Evolutionary conservation across 306 rosid genomes (phyloP).

Genomic region (Ceratonia siliqua): DNA sequence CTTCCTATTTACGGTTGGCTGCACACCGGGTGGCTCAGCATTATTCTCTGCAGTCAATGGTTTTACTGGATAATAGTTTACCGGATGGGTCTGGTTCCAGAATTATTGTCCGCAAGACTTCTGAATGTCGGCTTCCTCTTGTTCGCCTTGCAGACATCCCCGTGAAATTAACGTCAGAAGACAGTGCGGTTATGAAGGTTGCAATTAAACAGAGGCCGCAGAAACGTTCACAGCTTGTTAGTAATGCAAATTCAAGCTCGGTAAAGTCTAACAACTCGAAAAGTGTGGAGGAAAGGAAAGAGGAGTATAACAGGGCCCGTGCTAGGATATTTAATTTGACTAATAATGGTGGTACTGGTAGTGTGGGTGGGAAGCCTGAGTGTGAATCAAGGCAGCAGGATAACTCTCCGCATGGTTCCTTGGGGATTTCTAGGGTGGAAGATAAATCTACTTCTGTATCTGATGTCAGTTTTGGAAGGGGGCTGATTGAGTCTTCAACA

Average conservation of each 20-base stretch:
- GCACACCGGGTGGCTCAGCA: conserved; percentile 99
- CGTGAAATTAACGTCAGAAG: conserved; percentile 65
- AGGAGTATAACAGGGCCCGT: conserved; percentile 95
- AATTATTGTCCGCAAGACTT: conserved; percentile 85
- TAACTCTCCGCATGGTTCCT: conserved; percentile 51
- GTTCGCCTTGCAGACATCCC: conserved; percentile 95
- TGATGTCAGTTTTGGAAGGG: conserved; percentile 64
- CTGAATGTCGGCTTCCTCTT: conserved; percentile 72
- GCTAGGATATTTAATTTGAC: conserved; percentile 88
- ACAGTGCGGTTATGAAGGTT: conserved; percentile 63
- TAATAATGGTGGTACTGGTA: conserved; percentile 42
- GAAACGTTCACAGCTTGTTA: conserved; percentile 47
- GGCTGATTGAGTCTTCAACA: conserved; percentile 50
- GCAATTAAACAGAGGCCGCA: conserved; percentile 97
- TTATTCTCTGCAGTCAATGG: conserved; percentile 92
- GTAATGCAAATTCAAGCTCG: conserved; percentile 54
- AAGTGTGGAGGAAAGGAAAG: conserved; percentile 98
- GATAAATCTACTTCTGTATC: conserved; percentile 55
- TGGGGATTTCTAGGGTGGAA: conserved; percentile 61
- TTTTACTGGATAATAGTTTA: conserved; percentile 73
- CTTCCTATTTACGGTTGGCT: conserved; percentile 94
- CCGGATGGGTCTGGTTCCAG: conserved; percentile 95
- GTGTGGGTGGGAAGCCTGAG: conserved; percentile 61
- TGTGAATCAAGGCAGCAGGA: conserved; percentile 66
- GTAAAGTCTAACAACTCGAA: conserved; percentile 55